Evolutionary conservation across 2,329 filamentous ascomycete genomes (phyloP).

Genomic region (Dryadomyces quercivorus): DNA sequence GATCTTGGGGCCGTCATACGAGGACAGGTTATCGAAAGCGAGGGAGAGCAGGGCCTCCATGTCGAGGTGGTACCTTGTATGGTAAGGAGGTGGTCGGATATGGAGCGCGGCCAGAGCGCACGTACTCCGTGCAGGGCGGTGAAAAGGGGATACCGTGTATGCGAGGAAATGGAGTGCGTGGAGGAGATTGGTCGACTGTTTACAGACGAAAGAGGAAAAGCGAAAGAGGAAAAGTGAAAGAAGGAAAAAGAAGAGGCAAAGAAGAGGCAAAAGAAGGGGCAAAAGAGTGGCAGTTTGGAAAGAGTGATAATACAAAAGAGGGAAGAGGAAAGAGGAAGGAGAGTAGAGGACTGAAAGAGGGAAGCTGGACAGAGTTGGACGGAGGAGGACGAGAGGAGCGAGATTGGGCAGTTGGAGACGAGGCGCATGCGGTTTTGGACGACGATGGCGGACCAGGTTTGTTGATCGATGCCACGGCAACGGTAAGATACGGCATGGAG

Average conservation of each 20-base stretch:
- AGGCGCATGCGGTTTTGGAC: too few species aligned
- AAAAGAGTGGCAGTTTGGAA: too few species aligned
- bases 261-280: not conserved
- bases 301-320: not conserved
- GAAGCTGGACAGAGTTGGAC: not conserved
- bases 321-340: not conserved
- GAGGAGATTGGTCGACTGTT: not conserved
- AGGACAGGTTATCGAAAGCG: conserved; percentile 93
- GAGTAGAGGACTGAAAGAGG: not conserved
- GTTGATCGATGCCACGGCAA: conserved; percentile 16
- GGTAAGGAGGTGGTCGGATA: too few species aligned
- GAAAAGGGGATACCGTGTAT: too few species aligned
- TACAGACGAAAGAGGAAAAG: not conserved
- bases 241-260: not conserved
- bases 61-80: not conserved
- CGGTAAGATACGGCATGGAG: too few species aligned
- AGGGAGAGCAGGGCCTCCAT: conserved; percentile 92
- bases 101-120: too few species aligned
- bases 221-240: not conserved
- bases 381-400: too few species aligned
- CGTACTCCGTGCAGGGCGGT: too few species aligned
- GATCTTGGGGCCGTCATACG: conserved; percentile 79
- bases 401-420: too few species aligned
- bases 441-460: not conserved
- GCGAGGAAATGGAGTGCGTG: too few species aligned